Conservation (phyloP, 495 filamentous ascomycete genomes). For the Penicillium samsonianum region DNA sequence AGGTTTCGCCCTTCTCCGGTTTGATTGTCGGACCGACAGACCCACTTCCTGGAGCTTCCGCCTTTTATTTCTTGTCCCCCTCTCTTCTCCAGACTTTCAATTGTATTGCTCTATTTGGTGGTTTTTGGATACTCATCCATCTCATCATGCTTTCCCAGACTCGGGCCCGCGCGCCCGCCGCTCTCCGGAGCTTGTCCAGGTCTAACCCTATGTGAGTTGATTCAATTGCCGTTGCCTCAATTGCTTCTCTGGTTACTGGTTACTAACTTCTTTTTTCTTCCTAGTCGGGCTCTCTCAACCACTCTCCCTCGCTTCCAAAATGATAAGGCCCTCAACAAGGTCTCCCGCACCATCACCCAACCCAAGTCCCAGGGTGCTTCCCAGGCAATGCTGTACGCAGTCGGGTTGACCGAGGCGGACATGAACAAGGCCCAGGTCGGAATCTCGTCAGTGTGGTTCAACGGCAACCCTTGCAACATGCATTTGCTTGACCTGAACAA, state of each 20-base stretch:
- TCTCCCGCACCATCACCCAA: conserved; percentile 83
- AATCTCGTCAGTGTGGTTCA: conserved; percentile 87
- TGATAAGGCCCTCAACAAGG: conserved; percentile 65
- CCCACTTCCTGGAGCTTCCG: conserved; percentile 25
- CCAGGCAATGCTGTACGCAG: conserved; percentile 98
- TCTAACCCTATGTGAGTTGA: conserved; percentile 28
- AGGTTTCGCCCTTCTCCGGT: not conserved
- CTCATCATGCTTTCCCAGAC: conserved; percentile 46
- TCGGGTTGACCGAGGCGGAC: conserved; percentile 78
- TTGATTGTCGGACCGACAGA: not conserved
- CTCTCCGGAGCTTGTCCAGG: conserved; percentile 40
- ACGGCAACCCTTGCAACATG: conserved; percentile 99
- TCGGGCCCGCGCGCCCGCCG: conserved; percentile 44
- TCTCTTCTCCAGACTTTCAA: conserved; percentile 19
- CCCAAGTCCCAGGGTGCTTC: conserved; percentile 97
- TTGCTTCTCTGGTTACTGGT: conserved; percentile 1
- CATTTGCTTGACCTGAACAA: conserved; percentile 87
- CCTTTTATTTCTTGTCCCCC: conserved; percentile 25
- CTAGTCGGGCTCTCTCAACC: conserved; percentile 51
- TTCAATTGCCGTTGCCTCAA: conserved; percentile 2
- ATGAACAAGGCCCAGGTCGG: conserved; percentile 95
- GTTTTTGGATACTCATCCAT: conserved; percentile 14
- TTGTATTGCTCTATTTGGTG: conserved; percentile 13
- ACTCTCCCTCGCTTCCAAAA: conserved; percentile 47
- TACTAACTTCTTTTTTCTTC: conserved; percentile 19